Conservation (phyloP, 345 rosid species). For the Streptanthus diversifolius region DNA sequence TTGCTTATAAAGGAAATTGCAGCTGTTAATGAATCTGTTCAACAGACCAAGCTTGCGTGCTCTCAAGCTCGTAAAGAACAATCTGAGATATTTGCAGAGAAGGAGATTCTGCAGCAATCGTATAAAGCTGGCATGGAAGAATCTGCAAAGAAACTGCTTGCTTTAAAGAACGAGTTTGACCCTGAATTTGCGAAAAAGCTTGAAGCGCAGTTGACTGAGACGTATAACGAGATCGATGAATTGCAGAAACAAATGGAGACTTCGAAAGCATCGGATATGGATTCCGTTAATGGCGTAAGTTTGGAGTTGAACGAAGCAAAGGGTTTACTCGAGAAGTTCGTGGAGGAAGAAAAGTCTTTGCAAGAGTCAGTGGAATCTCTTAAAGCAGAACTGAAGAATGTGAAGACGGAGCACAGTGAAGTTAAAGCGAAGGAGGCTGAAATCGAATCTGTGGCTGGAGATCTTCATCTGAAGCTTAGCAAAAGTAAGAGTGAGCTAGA, state of each 20-base stretch:
- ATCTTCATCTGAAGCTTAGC: constrained; percentile 70
- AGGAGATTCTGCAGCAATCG: constrained; percentile 58
- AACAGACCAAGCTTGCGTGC: constrained; percentile 75
- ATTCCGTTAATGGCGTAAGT: constrained; percentile 60
- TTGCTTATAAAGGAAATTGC: constrained; percentile 76
- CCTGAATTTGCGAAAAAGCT: constrained; percentile 61
- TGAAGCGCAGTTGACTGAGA: constrained; percentile 60
- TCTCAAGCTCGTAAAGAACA: constrained; percentile 67
- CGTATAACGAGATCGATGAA: constrained; percentile 51
- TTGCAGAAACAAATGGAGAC: constrained; percentile 68
- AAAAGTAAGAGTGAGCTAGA: constrained; percentile 80
- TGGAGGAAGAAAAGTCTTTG: constrained; percentile 71
- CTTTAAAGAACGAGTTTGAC: constrained; percentile 62
- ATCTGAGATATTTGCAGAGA: constrained; percentile 59
- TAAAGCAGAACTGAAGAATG: constrained; percentile 61
- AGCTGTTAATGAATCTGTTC: constrained; percentile 65
- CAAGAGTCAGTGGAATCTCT: constrained; percentile 63
- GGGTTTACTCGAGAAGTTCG: constrained; percentile 66
- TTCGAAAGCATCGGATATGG: constrained; percentile 73
- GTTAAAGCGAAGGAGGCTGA: constrained; percentile 78
- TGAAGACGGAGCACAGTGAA: constrained; percentile 67
- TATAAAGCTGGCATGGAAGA: constrained; percentile 65
- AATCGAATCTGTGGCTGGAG: constrained; percentile 76
- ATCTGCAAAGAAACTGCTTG: constrained; percentile 51
- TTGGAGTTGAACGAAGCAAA: constrained; percentile 80